Evolutionary conservation across 352 stramenopile species (phyloP).

Genomic region (Thalassiosira livingstoniorum): DNA sequence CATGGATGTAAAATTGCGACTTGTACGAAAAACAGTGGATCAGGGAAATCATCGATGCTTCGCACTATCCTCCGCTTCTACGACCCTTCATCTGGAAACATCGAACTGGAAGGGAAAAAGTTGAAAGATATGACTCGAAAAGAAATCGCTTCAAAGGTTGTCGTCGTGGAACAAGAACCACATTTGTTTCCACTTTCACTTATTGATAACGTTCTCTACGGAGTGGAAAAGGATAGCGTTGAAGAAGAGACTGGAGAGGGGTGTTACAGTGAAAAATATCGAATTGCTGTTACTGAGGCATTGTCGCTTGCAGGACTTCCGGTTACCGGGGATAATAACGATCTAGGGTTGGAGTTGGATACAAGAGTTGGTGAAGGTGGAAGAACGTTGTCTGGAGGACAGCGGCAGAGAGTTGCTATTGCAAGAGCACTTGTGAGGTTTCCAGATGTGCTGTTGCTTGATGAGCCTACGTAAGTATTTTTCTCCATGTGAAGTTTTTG

Average conservation of each 20-base stretch:
- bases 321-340: conserved; percentile 71
- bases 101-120: conserved; percentile 68
- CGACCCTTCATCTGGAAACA: conserved; percentile 72
- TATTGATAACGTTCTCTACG: conserved; percentile 84
- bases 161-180: conserved; percentile 83
- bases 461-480: conserved; percentile 87
- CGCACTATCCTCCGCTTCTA: conserved; percentile 81
- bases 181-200: conserved; percentile 81
- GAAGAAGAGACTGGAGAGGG: conserved; percentile 70
- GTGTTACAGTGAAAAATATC: conserved; percentile 71
- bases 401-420: conserved; percentile 88
- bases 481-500: conserved; percentile 2
- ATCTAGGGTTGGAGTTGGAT: conserved; percentile 78
- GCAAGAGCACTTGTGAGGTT: conserved; percentile 85
- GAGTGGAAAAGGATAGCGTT: conserved; percentile 77
- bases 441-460: conserved; percentile 87
- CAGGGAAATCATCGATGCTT: conserved; percentile 79
- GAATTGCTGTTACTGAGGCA: conserved; percentile 61
- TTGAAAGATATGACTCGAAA: conserved; percentile 70
- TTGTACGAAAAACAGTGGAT: too few species aligned
- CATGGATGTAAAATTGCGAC: too few species aligned
- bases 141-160: conserved; percentile 75
- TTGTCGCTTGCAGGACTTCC: conserved; percentile 72
- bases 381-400: conserved; percentile 85
- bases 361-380: conserved; percentile 86